Evolutionary conservation across 2,329 filamentous ascomycete species (phyloP).

Genomic region (Pseudopithomyces chartarum): DNA sequence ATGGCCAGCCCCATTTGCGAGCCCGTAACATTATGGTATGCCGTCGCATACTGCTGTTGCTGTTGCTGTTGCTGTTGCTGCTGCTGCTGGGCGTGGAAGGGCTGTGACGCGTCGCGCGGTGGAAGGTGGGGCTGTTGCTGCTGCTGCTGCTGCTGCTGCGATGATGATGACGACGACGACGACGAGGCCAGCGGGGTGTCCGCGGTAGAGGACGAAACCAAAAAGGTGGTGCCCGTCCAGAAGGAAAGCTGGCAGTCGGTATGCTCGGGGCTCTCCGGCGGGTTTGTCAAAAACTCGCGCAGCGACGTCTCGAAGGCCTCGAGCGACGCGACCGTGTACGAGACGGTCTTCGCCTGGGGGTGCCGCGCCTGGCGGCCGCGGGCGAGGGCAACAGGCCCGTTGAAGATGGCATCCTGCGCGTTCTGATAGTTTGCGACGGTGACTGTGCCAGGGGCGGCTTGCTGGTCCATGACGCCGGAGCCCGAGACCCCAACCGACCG

Average conservation of each 20-base stretch:
- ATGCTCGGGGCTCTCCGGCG: conserved; percentile 43
- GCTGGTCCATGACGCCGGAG: conserved; percentile 7
- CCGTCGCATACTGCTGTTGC: conserved; percentile 21
- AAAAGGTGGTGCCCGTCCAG: conserved; percentile 44
- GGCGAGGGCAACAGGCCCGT: conserved; percentile 37
- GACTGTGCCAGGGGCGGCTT: neutral
- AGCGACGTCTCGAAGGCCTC: conserved; percentile 45
- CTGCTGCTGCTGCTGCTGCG: conserved; percentile 7
- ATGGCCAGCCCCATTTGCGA: conserved; percentile 30
- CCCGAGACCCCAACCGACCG: conserved; percentile 5
- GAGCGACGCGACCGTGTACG: conserved; percentile 36
- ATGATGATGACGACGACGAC: neutral
- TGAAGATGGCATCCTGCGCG: conserved; percentile 36
- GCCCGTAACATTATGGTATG: conserved; percentile 32
- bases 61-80: too few species aligned
- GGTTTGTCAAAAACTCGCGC: conserved; percentile 39
- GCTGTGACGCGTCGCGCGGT: conserved; percentile 26
- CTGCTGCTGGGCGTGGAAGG: conserved; percentile 29
- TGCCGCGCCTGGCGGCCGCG: conserved; percentile 46
- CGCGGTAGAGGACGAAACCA: conserved; percentile 26
- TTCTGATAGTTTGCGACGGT: conserved; percentile 2
- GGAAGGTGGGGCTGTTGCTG: conserved; percentile 11
- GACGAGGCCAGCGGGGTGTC: neutral
- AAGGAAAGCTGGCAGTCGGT: conserved; percentile 46
- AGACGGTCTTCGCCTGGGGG: conserved; percentile 38